Conservation (phyloP, 2,329 filamentous ascomycete genomes). For the Aspergillus calidoustus region DNA sequence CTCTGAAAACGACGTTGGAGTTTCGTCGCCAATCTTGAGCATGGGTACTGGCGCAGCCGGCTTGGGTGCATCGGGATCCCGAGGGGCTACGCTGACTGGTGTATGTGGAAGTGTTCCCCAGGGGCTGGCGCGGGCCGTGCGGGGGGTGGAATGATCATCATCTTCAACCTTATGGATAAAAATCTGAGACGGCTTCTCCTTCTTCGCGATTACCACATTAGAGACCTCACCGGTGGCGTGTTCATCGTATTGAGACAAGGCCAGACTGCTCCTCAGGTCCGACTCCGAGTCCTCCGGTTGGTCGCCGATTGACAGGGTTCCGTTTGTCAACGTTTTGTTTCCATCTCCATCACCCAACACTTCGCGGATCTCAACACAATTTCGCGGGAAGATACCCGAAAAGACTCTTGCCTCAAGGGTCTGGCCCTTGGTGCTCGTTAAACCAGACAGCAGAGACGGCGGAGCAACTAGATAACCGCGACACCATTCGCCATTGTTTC, state of each 20-base stretch:
- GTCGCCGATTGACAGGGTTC: conserved; percentile 41
- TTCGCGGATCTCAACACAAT: conserved; percentile 93
- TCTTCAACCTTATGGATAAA: conserved; percentile 44
- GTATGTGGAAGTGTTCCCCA: conserved; percentile 39
- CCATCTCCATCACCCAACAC: conserved; percentile 75
- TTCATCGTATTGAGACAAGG: conserved; percentile 34
- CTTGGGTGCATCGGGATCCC: conserved; percentile 68
- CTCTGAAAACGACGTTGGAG: conserved; percentile 83
- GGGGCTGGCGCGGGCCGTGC: conserved; percentile 32
- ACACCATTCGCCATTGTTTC: conserved; percentile 83
- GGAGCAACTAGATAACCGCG: conserved; percentile 94
- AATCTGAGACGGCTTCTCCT: conserved; percentile 47
- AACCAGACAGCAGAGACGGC: conserved; percentile 85
- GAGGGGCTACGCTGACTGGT: conserved; percentile 41
- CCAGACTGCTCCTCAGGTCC: conserved; percentile 35
- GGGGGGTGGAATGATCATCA: conserved; percentile 34
- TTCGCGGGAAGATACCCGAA: conserved; percentile 95
- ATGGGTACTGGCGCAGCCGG: conserved; percentile 93
- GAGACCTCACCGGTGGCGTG: conserved; percentile 34
- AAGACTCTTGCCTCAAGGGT: conserved; percentile 95
- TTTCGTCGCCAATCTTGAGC: conserved; percentile 97
- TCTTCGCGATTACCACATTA: conserved; percentile 42
- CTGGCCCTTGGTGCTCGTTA: conserved; percentile 89
- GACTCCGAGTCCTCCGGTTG: conserved; percentile 36
- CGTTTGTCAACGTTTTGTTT: conserved; percentile 38